Evolutionary conservation across 75 land plant genomes (phyloP), one percentile per base, ranked within the genome.

Genomic region (Azolla pinnata): DNA sequence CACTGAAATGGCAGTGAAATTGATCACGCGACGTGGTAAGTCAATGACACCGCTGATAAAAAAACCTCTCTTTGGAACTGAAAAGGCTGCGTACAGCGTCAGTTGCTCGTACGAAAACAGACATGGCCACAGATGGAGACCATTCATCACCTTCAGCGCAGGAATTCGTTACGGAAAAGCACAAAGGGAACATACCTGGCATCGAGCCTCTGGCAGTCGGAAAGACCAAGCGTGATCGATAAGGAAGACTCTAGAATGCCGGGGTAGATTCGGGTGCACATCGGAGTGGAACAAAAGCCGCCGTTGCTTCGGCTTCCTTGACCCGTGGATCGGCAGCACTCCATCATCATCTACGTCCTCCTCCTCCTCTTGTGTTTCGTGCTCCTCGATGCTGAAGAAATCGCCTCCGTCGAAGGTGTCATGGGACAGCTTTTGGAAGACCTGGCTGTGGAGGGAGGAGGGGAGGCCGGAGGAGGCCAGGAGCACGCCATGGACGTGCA

Each of bases 161-260:
- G n/a, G n/a, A n/a, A n/a, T n/a, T n/a, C n/a, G n/a, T n/a, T n/a
- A n/a, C n/a, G n/a, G n/a, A n/a, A n/a, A n/a, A n/a, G n/a, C n/a
- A n/a, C n/a, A n/a, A n/a, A n/a, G n/a, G n/a, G n/a, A n/a, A n/a
- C n/a, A n/a, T 5, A 88, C 98, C 87, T 89, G 96, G 17, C 69
- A 72, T 32, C 67, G 81, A 14, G 98, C 98, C 45, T 89, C 84
- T 18, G 87, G 45, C 49, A 93, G 84, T 0, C 98, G 96, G 48
- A 93, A 93, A 5, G 90, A 81, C 98, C 98, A 93, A 31, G 98
- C 90, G 57, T 93, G 98, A 71, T 93, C 98, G 54, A 93, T 32
- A 18, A 93, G 79, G 64, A 93, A 89, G 14, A 93, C 72, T 27
- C 81, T 24, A 18, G 87, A 77, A 0, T 83, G 73, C 68, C 77